phyloP scores from a whole-genome alignment of 2,329 filamentous ascomycete genomes.

The Neurospora sp. region DNA sequence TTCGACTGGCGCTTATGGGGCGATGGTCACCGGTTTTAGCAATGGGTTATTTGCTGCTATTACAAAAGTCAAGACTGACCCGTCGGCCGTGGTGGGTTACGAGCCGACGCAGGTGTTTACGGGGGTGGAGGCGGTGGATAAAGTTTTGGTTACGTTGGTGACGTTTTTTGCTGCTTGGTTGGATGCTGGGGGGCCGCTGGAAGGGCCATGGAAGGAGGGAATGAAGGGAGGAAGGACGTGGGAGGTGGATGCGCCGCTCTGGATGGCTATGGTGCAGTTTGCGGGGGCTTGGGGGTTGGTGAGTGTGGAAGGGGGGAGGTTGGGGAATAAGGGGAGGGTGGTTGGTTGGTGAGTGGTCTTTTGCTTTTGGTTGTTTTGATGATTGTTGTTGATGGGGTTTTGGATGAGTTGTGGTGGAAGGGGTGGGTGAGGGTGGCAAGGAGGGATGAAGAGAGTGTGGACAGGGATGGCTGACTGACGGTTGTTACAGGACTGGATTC shows the following conservation, averaged over 20 bases:
- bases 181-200: not conserved
- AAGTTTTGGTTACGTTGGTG: not conserved
- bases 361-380: not conserved
- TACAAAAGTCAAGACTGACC: not conserved
- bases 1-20: not conserved
- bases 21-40: not conserved
- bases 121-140: not conserved
- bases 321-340: not conserved
- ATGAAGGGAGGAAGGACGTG: too few species aligned
- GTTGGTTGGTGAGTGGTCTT: not conserved
- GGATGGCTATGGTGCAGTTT: not conserved
- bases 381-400: not conserved
- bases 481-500: not conserved
- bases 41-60: not conserved
- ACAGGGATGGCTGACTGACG: not conserved
- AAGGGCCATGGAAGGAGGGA: too few species aligned
- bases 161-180: not conserved
- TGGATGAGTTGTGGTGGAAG: not conserved
- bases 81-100: not conserved
- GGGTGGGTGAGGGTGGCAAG: not conserved
- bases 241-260: not conserved
- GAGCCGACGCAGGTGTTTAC: not conserved
- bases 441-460: not conserved
- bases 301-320: not conserved
- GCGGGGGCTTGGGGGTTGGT: not conserved